Base-by-base conservation (phyloP, 139 green algal genomes). In the Trebouxia sp. region DNA sequence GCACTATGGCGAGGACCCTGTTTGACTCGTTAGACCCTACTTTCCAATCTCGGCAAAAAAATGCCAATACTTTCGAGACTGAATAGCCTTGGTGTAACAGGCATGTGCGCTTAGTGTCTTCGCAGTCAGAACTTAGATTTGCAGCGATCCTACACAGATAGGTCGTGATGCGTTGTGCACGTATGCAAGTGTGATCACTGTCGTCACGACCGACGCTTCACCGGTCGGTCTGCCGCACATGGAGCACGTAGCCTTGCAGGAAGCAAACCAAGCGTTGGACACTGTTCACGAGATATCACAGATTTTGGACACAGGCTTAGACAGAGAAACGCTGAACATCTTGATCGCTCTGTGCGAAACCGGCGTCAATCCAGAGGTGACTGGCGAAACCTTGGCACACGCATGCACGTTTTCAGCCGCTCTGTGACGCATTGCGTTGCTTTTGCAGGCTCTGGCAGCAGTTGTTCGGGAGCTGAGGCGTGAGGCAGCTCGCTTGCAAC, bases 281-380 rank as follows among this genome's bases (percentile, higher is more conserved):
- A 87, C 83, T 5, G 80, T 89, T 22, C 74, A 86, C 38, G 81
- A 90, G 51, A 90, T 94, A 15, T 85, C 81, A 17, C 85, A 83
- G 24, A 86, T 94, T 9, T 76, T 94, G 8, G 87, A 92, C 76
- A 92, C 88, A 0, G 82, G 80, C 38, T 84, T 96, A 20, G 89
- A 94, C 77, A 91, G 89, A 70, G 88, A 96, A 45, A 88, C 86
- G 2, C 75, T 96, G 4, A 83, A 82, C n/a, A 91, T 96, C 3
- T 78, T 94, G 22, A 85, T 95, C 1, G 90, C 85, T 20, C 82
- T 97, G 3, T 51, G 92, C 5, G 91, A 97, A 74, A 86, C 79
- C 20, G 93, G 93, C 2, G 90, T 95, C 0, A 97, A 96, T 67
- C 93, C 93, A 24, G 92, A 97, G 85, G 86, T 85, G 38, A 6